phyloP scores from a whole-genome alignment of 2,329 filamentous ascomycete species.

The Aspergillus tubingensis region DNA sequence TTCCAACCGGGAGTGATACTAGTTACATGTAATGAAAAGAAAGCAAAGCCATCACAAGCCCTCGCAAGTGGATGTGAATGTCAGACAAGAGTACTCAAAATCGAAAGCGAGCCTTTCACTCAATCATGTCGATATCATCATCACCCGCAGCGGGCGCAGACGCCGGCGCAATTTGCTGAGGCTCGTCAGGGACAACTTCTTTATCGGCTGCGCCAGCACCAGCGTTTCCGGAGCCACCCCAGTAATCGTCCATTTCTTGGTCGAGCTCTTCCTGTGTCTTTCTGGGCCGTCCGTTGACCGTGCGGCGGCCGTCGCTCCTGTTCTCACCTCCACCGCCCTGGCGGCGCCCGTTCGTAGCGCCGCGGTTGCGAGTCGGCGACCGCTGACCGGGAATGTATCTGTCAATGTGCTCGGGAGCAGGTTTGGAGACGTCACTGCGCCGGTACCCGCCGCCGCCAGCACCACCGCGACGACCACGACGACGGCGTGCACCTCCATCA shows the following conservation, averaged over 20 bases:
- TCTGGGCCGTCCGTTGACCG: slow-evolving; percentile 61
- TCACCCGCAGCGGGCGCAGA: slow-evolving; percentile 39
- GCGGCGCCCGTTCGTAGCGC: slow-evolving; percentile 50
- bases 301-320: slow-evolving; percentile 39
- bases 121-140: slow-evolving; percentile 72
- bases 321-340: slow-evolving; percentile 31
- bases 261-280: slow-evolving; percentile 93
- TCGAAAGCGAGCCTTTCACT: slow-evolving; percentile 42
- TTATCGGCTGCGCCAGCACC: slow-evolving; percentile 44
- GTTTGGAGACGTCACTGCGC: slow-evolving; percentile 57
- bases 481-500: slow-evolving; percentile 39
- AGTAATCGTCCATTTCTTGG: slow-evolving; percentile 97
- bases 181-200: slow-evolving; percentile 25
- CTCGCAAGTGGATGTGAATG: background rate
- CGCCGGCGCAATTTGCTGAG: slow-evolving; percentile 30
- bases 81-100: background rate
- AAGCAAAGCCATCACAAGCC: background rate
- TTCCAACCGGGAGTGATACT: background rate
- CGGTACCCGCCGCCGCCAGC: slow-evolving; percentile 42
- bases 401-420: slow-evolving; percentile 69
- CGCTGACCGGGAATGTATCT: slow-evolving; percentile 70
- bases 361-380: slow-evolving; percentile 43
- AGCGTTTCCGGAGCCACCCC: slow-evolving; percentile 57
- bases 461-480: slow-evolving; percentile 43
- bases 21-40: background rate